Evolutionary conservation across 495 filamentous ascomycete genomes (phyloP), one percentile per base, ranked within the genome.

Genomic region (Chaetomium fimeti): DNA sequence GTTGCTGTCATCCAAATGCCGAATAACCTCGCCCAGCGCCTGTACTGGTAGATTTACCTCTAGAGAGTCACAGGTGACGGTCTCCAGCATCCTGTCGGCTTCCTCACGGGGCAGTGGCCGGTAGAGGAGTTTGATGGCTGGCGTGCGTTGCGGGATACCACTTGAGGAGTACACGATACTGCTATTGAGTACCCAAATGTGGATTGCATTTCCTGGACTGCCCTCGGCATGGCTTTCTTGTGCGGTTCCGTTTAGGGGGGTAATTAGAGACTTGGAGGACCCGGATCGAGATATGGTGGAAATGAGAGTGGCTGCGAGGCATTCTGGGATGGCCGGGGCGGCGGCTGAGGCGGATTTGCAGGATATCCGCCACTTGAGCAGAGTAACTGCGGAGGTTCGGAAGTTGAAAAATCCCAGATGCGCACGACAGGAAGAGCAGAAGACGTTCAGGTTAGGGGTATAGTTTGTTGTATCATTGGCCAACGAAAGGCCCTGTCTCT

Each of bases 141-240:
- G 75, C 0, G 48, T 70, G 32, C 51, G 25, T 12, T n/a, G 28
- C 22, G 47, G 49, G 5, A 36, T 11, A 2, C 56, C 55, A 78
- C 77, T 25, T 36, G 74, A 78, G 0, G 83, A 84, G 66, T 89
- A 93, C 9, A 79, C 75, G 27, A 92, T 81, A 66, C 88, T 81
- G 22, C 83, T 82, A 62, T 88, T 91, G 66, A 93, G 88, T 13
- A 90, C 80, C 90, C 90, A 93, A 13, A 84, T 63, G 53, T 84
- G 75, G 36, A 82, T 68, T 27, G 78, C 68, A 32, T 68, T 42
- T 40, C 67, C 63, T n/a, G 18, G 62, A 28, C 27, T 59, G n/a
- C 57, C 56, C 8, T 48, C 54, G 18, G 56, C 60, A 25, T 24
- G 53, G 18, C 40, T 13, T 20, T 11, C 62, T 32, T 43, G 59